Evolutionary conservation across 257 asterid species (phyloP), one percentile per base, ranked within the genome.

Genomic region (Solanum verrucosum): DNA sequence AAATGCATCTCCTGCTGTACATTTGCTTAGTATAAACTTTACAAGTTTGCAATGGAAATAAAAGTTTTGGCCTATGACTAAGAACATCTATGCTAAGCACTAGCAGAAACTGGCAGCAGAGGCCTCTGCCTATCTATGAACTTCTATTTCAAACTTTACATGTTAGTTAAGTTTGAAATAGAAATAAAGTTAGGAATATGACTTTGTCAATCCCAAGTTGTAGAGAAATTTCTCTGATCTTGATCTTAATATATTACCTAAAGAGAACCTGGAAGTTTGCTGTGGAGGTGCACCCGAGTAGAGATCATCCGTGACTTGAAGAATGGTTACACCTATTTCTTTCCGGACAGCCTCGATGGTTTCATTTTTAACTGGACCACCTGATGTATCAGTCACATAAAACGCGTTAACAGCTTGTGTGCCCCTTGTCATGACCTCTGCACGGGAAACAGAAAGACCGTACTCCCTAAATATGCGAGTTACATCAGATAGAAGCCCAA

Each of bases 401-500:
- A 93, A 93, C 21, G 83, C 89, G 18, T 91, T 90, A 27, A 90
- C 89, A 6, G 96, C 96, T 83, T 92, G 91, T 21, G 83, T 67
- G 3, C 92, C 93, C 34, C 89, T 87, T 6, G 94, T 90, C 9
- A 92, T 82, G 33, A 93, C 92, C 91, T 93, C 93, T 5, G 96
- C 96, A 31, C 91, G 89, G 46, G 95, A 88, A 29, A 93, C 93
- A 0, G 94, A 89, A 40, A 93, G 94, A 37, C 96, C 93, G 16
- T 91, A 91, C 91, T 93, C 96, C 86, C 96, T 86, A 52, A 93
- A 93, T 83, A 92, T 90, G 29, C 96, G 92, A 20, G 95, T 93
- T 21, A 93, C 93, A 37, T 93, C 95, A 1, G 94, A 91, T 23
- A 93, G 90, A 72, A 92, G 92, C 10, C 96, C 96, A 1, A 84